Percentiles rank a stretch among this genome's conserved stretches.
These are phyloP conservation scores for Aspergillus niger DNA, from an alignment of 2,329 filamentous ascomycete species.

Conservation along the genomic window DNA sequence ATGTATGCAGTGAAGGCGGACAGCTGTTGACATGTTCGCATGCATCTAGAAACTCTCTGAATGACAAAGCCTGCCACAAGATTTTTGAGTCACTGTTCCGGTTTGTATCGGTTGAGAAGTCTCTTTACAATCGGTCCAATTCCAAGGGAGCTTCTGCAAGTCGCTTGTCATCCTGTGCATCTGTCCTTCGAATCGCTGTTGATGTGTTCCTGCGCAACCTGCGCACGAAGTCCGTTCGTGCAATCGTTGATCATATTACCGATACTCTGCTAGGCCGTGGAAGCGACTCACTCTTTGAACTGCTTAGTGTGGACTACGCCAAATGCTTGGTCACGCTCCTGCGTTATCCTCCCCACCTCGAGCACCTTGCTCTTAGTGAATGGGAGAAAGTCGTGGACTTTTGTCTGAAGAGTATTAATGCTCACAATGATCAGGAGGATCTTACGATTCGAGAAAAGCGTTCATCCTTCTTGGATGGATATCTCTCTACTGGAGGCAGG, in stretches of 20 bases:
- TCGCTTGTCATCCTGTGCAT: slow-evolving; percentile 69
- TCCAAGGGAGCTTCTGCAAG: slow-evolving; percentile 53
- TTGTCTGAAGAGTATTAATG: slow-evolving; percentile 62
- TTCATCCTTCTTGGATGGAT: slow-evolving; percentile 31
- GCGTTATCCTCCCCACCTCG: slow-evolving; percentile 72
- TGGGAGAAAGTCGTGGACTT: slow-evolving; percentile 74
- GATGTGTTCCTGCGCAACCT: slow-evolving; percentile 69
- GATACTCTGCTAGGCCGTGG: slow-evolving; percentile 67
- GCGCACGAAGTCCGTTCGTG: slow-evolving; percentile 74
- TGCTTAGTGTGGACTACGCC: slow-evolving; percentile 74
- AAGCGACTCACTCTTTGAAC: slow-evolving; percentile 63
- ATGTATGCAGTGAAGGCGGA: background rate
- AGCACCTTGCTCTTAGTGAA: slow-evolving; percentile 68
- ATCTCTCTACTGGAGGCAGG: slow-evolving; percentile 26
- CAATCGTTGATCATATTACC: slow-evolving; percentile 78
- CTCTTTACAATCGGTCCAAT: slow-evolving; percentile 59
- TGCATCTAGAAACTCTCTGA: slow-evolving; percentile 51
- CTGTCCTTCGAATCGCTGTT: slow-evolving; percentile 70
- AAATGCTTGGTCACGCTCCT: slow-evolving; percentile 73
- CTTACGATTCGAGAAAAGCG: slow-evolving; percentile 33
- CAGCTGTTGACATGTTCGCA: slow-evolving; percentile 17
- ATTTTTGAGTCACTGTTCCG: slow-evolving; percentile 81
- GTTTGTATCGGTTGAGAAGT: slow-evolving; percentile 70
- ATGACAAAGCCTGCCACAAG: slow-evolving; percentile 76
- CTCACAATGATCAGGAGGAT: slow-evolving; percentile 28